phyloP scores from a whole-genome alignment of 768 basidiomycete genomes.

The Hericium erinaceus region DNA sequence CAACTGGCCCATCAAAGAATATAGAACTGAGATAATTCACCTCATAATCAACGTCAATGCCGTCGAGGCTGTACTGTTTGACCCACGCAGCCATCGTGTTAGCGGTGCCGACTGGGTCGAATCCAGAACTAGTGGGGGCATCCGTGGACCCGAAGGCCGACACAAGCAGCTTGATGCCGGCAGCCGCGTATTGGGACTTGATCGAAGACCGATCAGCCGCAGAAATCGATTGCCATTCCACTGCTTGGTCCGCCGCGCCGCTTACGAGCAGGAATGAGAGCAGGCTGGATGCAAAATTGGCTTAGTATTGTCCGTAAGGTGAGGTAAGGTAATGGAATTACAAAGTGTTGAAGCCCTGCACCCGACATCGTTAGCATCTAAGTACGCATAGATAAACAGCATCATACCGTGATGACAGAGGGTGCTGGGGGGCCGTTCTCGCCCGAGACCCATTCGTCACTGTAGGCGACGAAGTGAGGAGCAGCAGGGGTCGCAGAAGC shows the following conservation, averaged over 20 bases:
- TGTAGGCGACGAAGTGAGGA: slow-evolving; percentile 33
- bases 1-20: background rate
- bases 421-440: slow-evolving; percentile 29
- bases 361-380: background rate
- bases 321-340: slow-evolving; percentile 5
- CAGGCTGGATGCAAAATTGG: slow-evolving; percentile 15
- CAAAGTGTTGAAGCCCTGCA: slow-evolving; percentile 29
- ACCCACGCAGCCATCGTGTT: slow-evolving; percentile 38
- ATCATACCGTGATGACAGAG: slow-evolving; percentile 23
- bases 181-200: slow-evolving; percentile 38
- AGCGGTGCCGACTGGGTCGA: slow-evolving; percentile 30
- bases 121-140: slow-evolving; percentile 32
- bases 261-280: slow-evolving; percentile 33
- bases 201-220: slow-evolving; percentile 30
- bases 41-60: slow-evolving; percentile 48
- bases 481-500: slow-evolving; percentile 16
- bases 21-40: background rate
- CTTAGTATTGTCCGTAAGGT: background rate
- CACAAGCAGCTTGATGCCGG: slow-evolving; percentile 51
- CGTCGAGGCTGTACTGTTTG: slow-evolving; percentile 36
- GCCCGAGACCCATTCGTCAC: slow-evolving; percentile 28
- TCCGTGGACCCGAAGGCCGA: slow-evolving; percentile 42
- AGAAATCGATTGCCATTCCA: slow-evolving; percentile 33
- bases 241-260: slow-evolving; percentile 37
- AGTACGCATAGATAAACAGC: background rate